Conservation (phyloP, 78 protist species). For the Chrysochromulina parva region DNA sequence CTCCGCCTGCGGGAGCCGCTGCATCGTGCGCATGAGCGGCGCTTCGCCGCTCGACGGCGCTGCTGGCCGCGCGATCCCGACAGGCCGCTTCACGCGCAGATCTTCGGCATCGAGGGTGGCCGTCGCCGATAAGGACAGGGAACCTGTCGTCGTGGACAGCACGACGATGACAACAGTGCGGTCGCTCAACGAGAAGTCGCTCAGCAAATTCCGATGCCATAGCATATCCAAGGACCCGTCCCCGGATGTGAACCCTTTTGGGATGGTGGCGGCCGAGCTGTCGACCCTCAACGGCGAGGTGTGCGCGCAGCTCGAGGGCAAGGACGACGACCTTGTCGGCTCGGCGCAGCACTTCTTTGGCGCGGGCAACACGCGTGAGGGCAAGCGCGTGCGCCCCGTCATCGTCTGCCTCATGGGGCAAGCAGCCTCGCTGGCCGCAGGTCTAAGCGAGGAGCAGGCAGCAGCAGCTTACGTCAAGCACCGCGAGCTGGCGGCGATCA, state of each 20-base stretch:
- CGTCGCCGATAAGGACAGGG: too few relatives aligned
- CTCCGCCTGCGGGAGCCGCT: too few relatives aligned
- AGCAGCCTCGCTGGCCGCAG: neutral
- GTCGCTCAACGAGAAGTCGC: neutral
- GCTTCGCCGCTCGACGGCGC: too few relatives aligned
- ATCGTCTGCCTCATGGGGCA: neutral
- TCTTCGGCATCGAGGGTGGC: too few relatives aligned
- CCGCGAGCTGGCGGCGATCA: constrained; percentile 63
- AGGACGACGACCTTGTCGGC: neutral
- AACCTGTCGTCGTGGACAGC: too few relatives aligned
- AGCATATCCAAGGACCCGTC: neutral
- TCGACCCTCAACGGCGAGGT: neutral
- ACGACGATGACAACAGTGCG: neutral
- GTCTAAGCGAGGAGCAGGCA: neutral
- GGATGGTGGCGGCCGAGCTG: neutral
- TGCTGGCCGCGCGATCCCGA: too few relatives aligned
- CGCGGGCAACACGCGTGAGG: neutral
- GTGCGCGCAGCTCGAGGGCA: neutral
- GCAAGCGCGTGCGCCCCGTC: constrained; percentile 28
- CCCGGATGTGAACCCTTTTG: neutral
- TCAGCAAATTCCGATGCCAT: neutral
- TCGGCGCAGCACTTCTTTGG: constrained; percentile 39
- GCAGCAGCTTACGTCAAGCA: neutral
- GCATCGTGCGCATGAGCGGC: too few relatives aligned
- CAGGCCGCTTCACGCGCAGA: too few relatives aligned